These are phyloP conservation scores for Mortierella sp. DNA, from an alignment of 371 early-diverging fungal species.

Conservation along the genomic window DNA sequence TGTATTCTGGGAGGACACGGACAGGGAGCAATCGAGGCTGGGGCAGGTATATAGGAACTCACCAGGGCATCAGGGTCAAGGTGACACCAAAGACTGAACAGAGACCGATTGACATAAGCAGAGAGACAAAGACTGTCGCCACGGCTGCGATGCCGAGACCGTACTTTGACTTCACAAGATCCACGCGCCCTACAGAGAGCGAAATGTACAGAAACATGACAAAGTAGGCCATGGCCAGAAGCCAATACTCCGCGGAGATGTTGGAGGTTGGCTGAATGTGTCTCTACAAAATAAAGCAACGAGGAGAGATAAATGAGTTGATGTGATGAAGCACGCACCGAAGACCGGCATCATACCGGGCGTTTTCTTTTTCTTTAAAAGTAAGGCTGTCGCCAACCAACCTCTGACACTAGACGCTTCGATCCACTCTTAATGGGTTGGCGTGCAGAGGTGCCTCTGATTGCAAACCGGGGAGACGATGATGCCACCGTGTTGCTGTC, in stretches of 20 bases:
- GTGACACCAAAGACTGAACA: conserved; percentile 62
- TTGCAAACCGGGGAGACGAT: background rate
- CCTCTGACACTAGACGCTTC: conserved; percentile 38
- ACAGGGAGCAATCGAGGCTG: too few species aligned
- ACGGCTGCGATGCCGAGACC: conserved; percentile 76
- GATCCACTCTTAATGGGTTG: background rate
- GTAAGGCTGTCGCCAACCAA: too few species aligned
- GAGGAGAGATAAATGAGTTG: too few species aligned
- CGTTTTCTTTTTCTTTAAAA: too few species aligned
- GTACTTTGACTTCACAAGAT: conserved; percentile 78
- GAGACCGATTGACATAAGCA: conserved; percentile 67
- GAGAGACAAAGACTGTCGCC: conserved; percentile 62
- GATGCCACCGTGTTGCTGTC: conserved; percentile 5
- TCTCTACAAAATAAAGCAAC: conserved; percentile 13
- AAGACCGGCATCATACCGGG: too few species aligned
- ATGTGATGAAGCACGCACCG: too few species aligned
- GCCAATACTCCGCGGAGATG: conserved; percentile 55
- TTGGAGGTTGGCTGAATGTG: conserved; percentile 33
- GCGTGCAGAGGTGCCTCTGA: background rate
- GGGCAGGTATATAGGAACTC: too few species aligned
- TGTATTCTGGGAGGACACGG: too few species aligned
- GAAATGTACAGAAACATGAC: conserved; percentile 73
- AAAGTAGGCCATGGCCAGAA: conserved; percentile 61
- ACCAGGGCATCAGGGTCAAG: conserved; percentile 67
- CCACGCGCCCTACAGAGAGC: conserved; percentile 66